Base-by-base conservation (phyloP, 139 green algal species). In the Chlamydomonas asymmetrica region DNA sequence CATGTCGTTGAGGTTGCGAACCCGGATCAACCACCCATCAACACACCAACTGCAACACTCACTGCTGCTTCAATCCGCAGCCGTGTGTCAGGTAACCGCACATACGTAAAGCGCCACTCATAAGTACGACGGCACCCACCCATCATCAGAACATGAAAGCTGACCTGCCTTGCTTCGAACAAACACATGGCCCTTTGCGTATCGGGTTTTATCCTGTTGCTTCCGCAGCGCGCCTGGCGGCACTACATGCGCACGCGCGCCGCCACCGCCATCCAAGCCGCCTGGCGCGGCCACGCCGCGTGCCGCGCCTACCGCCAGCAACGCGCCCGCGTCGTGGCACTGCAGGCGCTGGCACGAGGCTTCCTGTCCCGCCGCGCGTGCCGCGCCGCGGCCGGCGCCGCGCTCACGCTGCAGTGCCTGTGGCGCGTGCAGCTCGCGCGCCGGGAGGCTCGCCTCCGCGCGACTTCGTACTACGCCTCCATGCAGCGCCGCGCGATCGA, bases 241-340 rank as follows among this genome's bases (percentile, higher is more conserved):
- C 38, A 45, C 35, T 63, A 49, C 35, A 5, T 56, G 31, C 73
- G 68, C 62, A 25, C 63, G 29, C 50, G 64, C 40, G 83, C 86
- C 29, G 84, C 85, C 20, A 69, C 77, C 6, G 67, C 39, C 52
- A 80, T 92, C 29, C 80, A 86, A 66, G 69, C 63, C 2, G 60
- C 29, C 20, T 87, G 79, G 78, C 45, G 59, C 20, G 29, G 60
- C n/a, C 39, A 74, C 8, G 31, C 35, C 35, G 52, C 52, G 7
- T 63, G 49, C 10, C 35, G 35, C 13, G 52, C 52, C 2, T 83
- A 73, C 52, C 31, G 16, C 13, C 6, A 27, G 8, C 41, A 63
- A 16, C 41, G 34, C 23, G 22, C 27, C 18, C 59, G 56, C 20
- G 45, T 66, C 13, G 31, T 73, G 10, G 3, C 27, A 34, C 34